These are phyloP conservation scores for Rubus parviflorus DNA, from an alignment of 306 rosid species.

Conservation along the genomic window DNA sequence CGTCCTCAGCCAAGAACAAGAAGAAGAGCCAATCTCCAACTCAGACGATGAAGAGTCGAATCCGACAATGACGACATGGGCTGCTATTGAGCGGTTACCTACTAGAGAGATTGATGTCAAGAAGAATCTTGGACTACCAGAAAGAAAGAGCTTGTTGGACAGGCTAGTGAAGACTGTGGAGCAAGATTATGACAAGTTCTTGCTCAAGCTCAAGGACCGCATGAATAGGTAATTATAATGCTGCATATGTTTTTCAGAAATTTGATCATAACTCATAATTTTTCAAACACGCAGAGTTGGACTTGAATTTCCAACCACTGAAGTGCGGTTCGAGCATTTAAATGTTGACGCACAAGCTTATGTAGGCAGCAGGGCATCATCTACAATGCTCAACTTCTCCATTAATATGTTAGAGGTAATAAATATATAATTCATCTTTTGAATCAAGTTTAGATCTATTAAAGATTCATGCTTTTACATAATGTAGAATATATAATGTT, in stretches of 20 bases:
- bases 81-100: not conserved
- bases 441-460: not conserved
- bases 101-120: not conserved
- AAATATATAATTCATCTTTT: not conserved
- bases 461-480: not conserved
- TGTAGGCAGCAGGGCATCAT: slow-evolving; percentile 64
- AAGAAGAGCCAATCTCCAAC: not conserved
- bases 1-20: not conserved
- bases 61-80: not conserved
- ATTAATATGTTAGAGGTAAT: slow-evolving; percentile 59
- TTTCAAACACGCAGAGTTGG: not conserved
- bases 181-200: not conserved
- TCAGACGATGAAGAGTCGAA: not conserved
- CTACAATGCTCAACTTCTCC: slow-evolving; percentile 58
- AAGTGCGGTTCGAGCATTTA: slow-evolving; percentile 62
- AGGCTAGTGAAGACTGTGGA: not conserved
- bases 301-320: slow-evolving; percentile 50
- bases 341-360: slow-evolving; percentile 55
- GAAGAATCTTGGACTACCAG: not conserved
- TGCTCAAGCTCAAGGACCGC: not conserved
- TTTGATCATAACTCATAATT: too few relatives aligned
- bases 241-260: not conserved
- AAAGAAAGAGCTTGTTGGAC: not conserved
- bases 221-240: not conserved
- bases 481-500: not conserved